Evolutionary conservation across 345 rosid species (phyloP), one percentile per base, ranked within the genome.

Genomic region (Salix koriyanagi): DNA sequence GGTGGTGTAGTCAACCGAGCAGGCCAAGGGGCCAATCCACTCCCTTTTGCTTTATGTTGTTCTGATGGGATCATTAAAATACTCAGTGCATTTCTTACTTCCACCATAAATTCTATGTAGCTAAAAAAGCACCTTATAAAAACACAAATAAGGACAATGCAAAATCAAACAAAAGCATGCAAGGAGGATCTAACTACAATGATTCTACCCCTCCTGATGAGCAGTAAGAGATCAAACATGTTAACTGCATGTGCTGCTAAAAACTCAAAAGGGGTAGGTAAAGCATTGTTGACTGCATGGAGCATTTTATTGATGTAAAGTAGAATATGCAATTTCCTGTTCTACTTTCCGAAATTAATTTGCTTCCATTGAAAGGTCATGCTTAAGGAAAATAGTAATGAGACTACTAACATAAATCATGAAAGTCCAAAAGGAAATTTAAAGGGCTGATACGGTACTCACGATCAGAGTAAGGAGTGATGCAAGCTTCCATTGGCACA

Each of bases 21-120:
- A 21, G 99, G 99, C 99, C 99, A 96, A 56, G 99, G 97, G 75
- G 97, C 94, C 88, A 96, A 88, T 39, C 91, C 97, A 84, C 97
- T 92, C 66, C 97, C 99, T 82, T 88, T 86, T 26, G 83, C 88
- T 80, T 75, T 84, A 23, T 93, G 97, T 78, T 88, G 92, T 85
- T 89, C 99, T 94, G 84, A 81, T 46, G 48, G 65, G 46, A 83
- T 73, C 68, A 61, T 81, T 34, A 46, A 50, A 64, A 30, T 52
- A 69, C 80, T 78, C 28, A 77, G 70, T 39, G 2, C 25, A 34
- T 72, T 23, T 67, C 44, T 65, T 10, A 41, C 42, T 61, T 62
- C 64, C 30, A 14, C 39, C 41, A 66, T 21, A 66, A 62, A 39
- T 64, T 32, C 28, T 21, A 61, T 19, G 32, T 28, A 42, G 58